phyloP scores from a whole-genome alignment of 768 basidiomycete species.

The Hydnomerulius pinastri region DNA sequence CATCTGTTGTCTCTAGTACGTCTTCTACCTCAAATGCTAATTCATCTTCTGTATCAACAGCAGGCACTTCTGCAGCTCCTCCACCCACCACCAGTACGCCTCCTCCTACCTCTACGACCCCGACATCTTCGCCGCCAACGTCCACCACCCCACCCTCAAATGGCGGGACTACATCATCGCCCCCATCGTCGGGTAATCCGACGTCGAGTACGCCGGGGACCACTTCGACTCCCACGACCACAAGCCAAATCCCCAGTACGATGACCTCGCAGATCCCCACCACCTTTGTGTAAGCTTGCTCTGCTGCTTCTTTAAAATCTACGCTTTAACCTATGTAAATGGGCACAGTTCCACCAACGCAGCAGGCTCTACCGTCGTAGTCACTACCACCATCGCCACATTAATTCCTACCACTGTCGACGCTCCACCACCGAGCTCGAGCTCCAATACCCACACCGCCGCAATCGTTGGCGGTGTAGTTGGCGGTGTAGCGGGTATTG shows the following conservation, averaged over 20 bases:
- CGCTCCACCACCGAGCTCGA: background rate
- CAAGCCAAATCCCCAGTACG: slow-evolving; percentile 1
- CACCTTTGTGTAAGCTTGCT: slow-evolving; percentile 18
- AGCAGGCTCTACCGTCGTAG: slow-evolving; percentile 16
- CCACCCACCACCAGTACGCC: background rate
- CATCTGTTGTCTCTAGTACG: slow-evolving; percentile 4
- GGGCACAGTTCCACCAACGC: slow-evolving; percentile 23
- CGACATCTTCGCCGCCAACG: slow-evolving; percentile 3
- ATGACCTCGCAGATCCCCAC: slow-evolving; percentile 21
- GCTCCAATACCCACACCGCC: slow-evolving; percentile 28
- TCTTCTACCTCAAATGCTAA: slow-evolving; percentile 13
- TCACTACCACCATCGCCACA: slow-evolving; percentile 21
- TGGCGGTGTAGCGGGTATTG: slow-evolving; percentile 42
- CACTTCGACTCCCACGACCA: background rate
- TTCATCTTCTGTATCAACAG: slow-evolving; percentile 7
- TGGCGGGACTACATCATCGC: slow-evolving; percentile 1
- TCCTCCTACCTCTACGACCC: slow-evolving; percentile 1
- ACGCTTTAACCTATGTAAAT: background rate
- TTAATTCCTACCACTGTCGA: slow-evolving; percentile 16
- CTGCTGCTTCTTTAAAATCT: background rate
- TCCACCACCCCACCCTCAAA: slow-evolving; percentile 1
- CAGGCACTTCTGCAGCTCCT: slow-evolving; percentile 4
- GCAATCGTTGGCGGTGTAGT: slow-evolving; percentile 55
- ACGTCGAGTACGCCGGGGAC: background rate
- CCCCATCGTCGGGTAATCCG: background rate